These are phyloP conservation scores for Zychaea mexicana DNA, from an alignment of 371 early-diverging fungal genomes.

Conservation along the genomic window DNA sequence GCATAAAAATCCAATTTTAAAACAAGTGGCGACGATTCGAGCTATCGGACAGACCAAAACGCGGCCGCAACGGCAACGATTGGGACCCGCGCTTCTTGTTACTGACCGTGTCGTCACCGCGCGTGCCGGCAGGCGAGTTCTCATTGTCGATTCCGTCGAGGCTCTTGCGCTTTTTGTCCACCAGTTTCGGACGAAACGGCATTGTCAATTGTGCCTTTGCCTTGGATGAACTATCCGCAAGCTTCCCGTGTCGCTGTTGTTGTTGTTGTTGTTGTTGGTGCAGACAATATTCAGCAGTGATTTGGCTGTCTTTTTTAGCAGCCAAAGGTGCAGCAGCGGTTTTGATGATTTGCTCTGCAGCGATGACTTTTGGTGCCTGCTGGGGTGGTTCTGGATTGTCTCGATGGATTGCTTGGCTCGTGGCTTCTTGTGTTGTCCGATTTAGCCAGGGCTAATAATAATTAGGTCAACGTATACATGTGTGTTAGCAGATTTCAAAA, in stretches of 20 bases:
- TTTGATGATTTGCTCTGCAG: not conserved
- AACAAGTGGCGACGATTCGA: not conserved
- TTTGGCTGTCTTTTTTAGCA: not conserved
- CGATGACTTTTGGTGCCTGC: not conserved
- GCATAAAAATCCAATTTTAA: too few relatives aligned
- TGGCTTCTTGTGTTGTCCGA: not conserved
- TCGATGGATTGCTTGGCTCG: not conserved
- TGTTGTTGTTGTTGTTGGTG: not conserved
- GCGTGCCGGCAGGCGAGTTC: not conserved
- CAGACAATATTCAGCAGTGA: too few relatives aligned
- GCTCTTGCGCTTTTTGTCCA: not conserved
- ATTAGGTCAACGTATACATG: not conserved
- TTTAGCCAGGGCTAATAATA: not conserved
- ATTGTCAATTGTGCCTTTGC: too few relatives aligned
- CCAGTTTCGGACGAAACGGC: not conserved
- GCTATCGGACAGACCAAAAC: not conserved
- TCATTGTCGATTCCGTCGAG: not conserved
- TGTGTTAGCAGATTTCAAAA: not conserved
- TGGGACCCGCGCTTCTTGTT: conserved; percentile 2
- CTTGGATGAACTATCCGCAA: too few relatives aligned
- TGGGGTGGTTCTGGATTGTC: not conserved
- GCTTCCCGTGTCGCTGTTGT: too few relatives aligned
- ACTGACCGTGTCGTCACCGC: not conserved
- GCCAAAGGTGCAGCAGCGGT: not conserved
- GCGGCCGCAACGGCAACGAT: not conserved